phyloP scores from a whole-genome alignment of 306 rosid genomes.

The Pueraria montana region DNA sequence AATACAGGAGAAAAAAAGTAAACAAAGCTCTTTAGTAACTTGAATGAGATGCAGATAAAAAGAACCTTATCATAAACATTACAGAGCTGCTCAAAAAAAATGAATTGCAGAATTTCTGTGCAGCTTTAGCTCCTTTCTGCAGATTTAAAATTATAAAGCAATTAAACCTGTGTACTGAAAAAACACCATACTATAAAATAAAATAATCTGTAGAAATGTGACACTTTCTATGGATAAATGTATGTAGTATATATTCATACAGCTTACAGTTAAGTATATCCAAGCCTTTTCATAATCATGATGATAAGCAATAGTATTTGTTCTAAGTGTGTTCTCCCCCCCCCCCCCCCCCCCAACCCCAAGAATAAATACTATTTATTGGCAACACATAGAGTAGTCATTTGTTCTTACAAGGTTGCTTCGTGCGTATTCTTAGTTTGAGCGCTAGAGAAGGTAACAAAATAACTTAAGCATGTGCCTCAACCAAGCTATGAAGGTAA shows the following conservation, averaged over 20 bases:
- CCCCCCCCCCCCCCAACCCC: background rate
- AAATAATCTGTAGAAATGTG: constrained; percentile 5
- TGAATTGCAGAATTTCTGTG: constrained; percentile 81
- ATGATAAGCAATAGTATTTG: background rate
- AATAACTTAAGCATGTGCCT: background rate
- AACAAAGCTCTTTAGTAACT: constrained; percentile 27
- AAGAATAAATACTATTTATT: background rate
- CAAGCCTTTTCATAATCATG: background rate
- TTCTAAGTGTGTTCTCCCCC: background rate
- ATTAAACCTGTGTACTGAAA: constrained; percentile 25
- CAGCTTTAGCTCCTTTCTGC: constrained; percentile 90
- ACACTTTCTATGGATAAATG: constrained; percentile 27
- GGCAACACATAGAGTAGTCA: background rate
- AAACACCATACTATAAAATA: constrained; percentile 25
- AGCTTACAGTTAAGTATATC: constrained; percentile 28
- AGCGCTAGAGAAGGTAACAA: background rate
- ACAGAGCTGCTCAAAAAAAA: constrained; percentile 89
- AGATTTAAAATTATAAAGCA: constrained; percentile 42
- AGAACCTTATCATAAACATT: constrained; percentile 88
- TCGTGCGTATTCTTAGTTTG: constrained; percentile 2
- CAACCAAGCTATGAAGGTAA: constrained; percentile 36
- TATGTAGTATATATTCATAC: background rate
- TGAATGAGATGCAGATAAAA: constrained; percentile 37
- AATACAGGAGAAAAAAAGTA: background rate
- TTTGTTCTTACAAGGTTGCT: constrained; percentile 24